Conservation (phyloP, 805 yeast genomes). For the Nakazawaea ambrosiae region DNA sequence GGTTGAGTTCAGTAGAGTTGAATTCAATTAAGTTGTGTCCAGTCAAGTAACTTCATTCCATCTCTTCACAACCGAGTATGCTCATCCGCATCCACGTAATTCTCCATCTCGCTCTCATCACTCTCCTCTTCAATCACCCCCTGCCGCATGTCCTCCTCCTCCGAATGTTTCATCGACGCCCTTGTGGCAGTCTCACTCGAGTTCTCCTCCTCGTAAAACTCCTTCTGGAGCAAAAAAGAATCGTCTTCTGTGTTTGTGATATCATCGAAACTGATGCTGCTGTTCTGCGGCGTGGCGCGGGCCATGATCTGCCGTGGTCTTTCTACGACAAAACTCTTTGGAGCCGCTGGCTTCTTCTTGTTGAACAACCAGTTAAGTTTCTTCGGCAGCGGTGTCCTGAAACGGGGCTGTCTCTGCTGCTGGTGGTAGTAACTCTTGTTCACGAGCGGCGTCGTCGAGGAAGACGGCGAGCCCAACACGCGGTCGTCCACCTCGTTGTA, state of each 20-base stretch:
- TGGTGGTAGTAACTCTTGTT: too few species aligned
- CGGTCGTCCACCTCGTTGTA: too few species aligned
- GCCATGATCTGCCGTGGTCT: constrained; percentile 20
- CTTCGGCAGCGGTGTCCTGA: neutral
- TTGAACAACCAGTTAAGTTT: neutral
- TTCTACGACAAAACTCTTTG: constrained; percentile 22
- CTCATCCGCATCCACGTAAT: too few species aligned
- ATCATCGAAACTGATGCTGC: neutral
- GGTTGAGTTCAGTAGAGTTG: too few species aligned
- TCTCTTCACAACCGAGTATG: too few species aligned
- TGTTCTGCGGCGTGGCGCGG: too few species aligned
- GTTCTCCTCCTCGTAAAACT: neutral
- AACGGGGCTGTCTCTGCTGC: neutral
- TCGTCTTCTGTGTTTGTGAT: neutral
- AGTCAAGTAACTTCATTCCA: too few species aligned
- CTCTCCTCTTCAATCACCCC: neutral
- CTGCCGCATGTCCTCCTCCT: neutral
- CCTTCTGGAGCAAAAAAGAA: neutral
- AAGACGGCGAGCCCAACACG: too few species aligned
- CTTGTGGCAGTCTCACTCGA: neutral
- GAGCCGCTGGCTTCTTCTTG: neutral
- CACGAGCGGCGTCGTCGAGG: too few species aligned
- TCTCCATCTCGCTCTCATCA: neutral
- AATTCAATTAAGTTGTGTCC: too few species aligned
- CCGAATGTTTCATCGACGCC: too few species aligned